Evolutionary conservation across 345 rosid genomes (phyloP), one percentile per base, ranked within the genome.

Genomic region (Rubroshorea leprosula): DNA sequence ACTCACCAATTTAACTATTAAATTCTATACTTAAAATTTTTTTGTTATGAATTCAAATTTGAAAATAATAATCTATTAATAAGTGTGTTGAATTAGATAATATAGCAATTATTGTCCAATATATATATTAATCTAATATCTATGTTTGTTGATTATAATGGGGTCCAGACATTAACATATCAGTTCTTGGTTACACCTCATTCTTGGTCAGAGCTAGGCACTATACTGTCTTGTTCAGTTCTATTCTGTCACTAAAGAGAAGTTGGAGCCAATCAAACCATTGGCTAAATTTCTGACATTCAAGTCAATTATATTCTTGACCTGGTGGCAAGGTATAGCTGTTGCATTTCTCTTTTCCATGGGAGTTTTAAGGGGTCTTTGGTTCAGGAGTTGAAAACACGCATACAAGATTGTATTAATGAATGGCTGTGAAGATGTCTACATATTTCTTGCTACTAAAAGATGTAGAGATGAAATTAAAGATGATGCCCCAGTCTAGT

Each of bases 301-400:
- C 75, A 93, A 93, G 76, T 93, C 99, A 26, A 93, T 93, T 38
- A 91, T 93, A 19, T 93, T 93, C 80, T 84, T 93, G 67, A 93
- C 99, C 25, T 93, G 99, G 99, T 93, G 99, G 99, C 97, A 93
- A 89, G 99, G 99, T 49, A 66, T 93, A 17, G 76, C 88, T 20
- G 80, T 93, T 65, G 97, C 99, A 20, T 89, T 93, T 78, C 96
- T 93, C 65, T 87, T 85, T 75, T 80, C 92, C 16, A 69, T 84
- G 70, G 99, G 99, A 65, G 86, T 76, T 41, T 93, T 63, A 93
- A 74, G 63, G 97, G 99, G 16, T 58, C 88, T 38, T 72, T 87
- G 66, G 99, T 97, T 27, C 89, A 80, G 80, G 92, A 89, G 68
- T 70, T 93, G 74, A 89, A 89, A 67, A 85, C 92, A 13, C 78